Evolutionary conservation across 345 rosid genomes (phyloP), one percentile per base, ranked within the genome.

Genomic region (Salix udensis): DNA sequence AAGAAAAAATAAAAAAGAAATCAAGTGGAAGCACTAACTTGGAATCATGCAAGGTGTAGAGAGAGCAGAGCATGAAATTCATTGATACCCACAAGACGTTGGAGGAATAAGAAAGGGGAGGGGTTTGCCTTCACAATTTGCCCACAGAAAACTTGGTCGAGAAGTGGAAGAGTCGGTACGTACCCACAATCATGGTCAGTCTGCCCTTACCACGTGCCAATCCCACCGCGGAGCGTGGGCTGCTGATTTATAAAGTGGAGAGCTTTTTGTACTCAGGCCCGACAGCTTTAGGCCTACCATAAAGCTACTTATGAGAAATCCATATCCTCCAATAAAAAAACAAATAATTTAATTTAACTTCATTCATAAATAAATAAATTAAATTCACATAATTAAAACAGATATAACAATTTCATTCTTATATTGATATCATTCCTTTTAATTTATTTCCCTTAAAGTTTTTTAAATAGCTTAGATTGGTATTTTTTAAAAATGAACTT

Each of bases 181-280:
- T 66, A 65, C 24, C 28, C 44, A 68, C 73, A 79, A 78, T 81
- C 67, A 80, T 82, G 81, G 79, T 19, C 62, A 62, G 76, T 10
- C 78, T 80, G 83, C 74, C 79, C 78, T 68, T 77, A 80, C 87
- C 90, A 87, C 90, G 88, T 84, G 90, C 87, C 81, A 60, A 68
- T 24, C 76, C 80, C 66, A n/a, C 65, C 76, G 19, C 67, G 30
- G 66, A 70, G 79, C 67, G 76, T 62, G 80, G 72, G 87, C 42
- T 82, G 86, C 83, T 76, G 82, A 73, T 82, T 76, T 82, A 75
- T 72, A 86, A 86, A 84, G 86, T 70, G 66, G 65, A 36, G n/a
- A 21, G 39, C 83, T 75, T 68, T 74, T 52, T 44, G 72, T 26
- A 67, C 37, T 8, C 3, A 55, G 80, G 75, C 62, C 86, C 88